These are phyloP conservation scores for Backusella westeae DNA, from an alignment of 192 early-diverging fungal genomes.

Conservation along the genomic window DNA sequence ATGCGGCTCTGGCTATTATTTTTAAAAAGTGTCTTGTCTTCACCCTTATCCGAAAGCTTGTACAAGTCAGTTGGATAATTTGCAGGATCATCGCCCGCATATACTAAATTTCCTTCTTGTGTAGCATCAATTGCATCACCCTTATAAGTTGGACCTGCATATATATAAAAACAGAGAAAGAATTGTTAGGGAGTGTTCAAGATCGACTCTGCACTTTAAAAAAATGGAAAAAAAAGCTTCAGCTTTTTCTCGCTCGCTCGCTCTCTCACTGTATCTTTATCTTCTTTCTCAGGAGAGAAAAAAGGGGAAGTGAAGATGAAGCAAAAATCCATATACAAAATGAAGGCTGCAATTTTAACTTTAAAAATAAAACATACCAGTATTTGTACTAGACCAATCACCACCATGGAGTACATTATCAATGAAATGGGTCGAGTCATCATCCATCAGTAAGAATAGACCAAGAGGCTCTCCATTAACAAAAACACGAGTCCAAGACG, in stretches of 20 bases:
- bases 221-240: background rate
- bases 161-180: background rate
- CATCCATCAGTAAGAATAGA: constrained; percentile 46
- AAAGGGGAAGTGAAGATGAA: background rate
- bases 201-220: background rate
- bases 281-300: background rate
- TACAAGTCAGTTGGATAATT: constrained; percentile 21
- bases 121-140: constrained; percentile 23
- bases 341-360: background rate
- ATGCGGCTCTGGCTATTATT: constrained; percentile 11
- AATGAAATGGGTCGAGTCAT: constrained; percentile 27
- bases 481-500: constrained; percentile 41
- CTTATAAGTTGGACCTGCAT: constrained; percentile 22
- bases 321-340: background rate
- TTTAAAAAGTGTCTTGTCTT: constrained; percentile 14
- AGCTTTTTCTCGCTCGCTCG: no score
- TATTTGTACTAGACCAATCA: constrained; percentile 4
- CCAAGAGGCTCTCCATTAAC: constrained; percentile 44
- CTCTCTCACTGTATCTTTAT: background rate
- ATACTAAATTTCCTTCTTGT: constrained; percentile 28
- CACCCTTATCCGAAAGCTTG: constrained; percentile 24
- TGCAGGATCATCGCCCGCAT: constrained; percentile 15
- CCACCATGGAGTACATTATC: constrained; percentile 22
- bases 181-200: background rate
- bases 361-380: background rate